Evolutionary conservation across 179 eudicot species (phyloP).

Genomic region (Beta corolliflora): DNA sequence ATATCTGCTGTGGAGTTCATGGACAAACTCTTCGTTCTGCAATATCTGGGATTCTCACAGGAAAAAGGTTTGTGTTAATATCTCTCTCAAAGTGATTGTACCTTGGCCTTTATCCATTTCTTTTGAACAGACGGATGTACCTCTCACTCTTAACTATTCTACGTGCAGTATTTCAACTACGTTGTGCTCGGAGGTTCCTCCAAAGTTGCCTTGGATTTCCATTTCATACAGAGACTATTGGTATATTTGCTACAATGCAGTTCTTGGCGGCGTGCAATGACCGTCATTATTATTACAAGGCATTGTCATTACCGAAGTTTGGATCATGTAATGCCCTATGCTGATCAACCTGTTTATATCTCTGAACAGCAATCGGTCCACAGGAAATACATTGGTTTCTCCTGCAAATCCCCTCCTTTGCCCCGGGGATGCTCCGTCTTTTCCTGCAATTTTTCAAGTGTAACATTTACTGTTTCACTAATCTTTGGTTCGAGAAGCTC

Average conservation of each 20-base stretch:
- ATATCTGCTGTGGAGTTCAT: conserved; percentile 43
- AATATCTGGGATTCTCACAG: conserved; percentile 72
- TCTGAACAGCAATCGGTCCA: neutral
- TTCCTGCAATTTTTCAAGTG: no score
- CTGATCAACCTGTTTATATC: neutral
- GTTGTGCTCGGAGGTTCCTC: conserved; percentile 44
- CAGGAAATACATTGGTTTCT: neutral
- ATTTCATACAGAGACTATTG: conserved; percentile 77
- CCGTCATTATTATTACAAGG: neutral
- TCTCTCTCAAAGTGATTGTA: neutral
- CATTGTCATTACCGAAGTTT: neutral
- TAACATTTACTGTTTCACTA: no score
- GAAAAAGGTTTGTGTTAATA: conserved; percentile 57
- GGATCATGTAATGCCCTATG: neutral
- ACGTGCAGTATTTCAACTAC: conserved; percentile 52
- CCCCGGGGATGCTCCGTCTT: no score
- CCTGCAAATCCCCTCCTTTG: no score
- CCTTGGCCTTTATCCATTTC: neutral
- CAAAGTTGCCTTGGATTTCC: conserved; percentile 70
- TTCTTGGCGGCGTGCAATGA: conserved; percentile 35
- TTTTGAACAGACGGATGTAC: neutral
- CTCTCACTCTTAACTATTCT: neutral
- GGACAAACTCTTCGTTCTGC: conserved; percentile 52
- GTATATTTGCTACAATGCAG: conserved; percentile 61
- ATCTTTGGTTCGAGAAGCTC: neutral